A percentile compares a stretch with the other conserved stretches of the same genome.
Conservation (phyloP, 192 early-diverging fungal genomes). For the Podila clonocystis region DNA sequence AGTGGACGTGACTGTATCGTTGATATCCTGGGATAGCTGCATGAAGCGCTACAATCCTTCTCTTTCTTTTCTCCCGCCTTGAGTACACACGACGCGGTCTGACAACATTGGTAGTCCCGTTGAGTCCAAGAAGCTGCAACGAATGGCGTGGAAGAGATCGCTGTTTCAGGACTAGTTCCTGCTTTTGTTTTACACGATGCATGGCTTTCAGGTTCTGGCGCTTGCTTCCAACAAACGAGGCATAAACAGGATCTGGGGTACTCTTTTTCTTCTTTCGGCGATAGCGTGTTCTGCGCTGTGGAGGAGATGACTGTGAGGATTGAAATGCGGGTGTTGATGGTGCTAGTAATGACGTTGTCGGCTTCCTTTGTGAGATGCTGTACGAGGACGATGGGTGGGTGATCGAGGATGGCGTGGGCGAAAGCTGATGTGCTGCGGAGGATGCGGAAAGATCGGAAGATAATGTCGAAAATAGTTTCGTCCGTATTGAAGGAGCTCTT, state of each 20-base stretch:
- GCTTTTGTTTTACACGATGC: constrained; percentile 11
- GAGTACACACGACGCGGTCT: background rate
- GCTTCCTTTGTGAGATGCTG: background rate
- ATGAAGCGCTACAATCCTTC: background rate
- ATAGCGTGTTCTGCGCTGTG: background rate
- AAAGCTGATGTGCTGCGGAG: background rate
- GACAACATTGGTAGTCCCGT: background rate
- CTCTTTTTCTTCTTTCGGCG: too few relatives aligned
- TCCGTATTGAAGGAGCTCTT: background rate
- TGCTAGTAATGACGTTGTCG: background rate
- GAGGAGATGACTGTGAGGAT: background rate
- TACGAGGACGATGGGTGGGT: too few relatives aligned
- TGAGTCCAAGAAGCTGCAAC: constrained; percentile 12
- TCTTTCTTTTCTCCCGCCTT: background rate
- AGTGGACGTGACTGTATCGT: constrained; percentile 32
- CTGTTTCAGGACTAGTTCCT: background rate
- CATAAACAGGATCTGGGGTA: too few relatives aligned
- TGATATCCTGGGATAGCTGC: background rate
- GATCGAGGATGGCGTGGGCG: background rate
- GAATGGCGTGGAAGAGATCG: constrained; percentile 13
- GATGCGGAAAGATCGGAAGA: background rate
- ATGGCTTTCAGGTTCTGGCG: constrained; percentile 11
- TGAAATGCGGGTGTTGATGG: background rate
- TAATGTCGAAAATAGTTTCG: background rate
- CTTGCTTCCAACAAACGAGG: constrained; percentile 4